phyloP scores from a whole-genome alignment of 1,284 basidiomycete species.

The Tylopilus orsonianus region DNA sequence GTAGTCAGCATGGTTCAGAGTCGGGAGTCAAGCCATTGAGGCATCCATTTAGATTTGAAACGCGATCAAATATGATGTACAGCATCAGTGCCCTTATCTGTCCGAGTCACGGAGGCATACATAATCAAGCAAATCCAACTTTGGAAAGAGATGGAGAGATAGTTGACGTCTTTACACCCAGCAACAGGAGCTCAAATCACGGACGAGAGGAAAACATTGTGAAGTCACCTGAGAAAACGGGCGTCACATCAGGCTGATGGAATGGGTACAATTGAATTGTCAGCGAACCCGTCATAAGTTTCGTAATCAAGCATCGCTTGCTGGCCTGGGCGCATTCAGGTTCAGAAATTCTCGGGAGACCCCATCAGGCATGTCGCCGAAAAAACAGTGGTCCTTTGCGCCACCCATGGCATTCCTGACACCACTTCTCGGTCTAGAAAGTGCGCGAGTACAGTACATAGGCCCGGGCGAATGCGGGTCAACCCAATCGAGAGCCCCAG shows the following conservation, averaged over 20 bases:
- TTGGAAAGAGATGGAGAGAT: not conserved
- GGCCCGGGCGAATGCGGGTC: not conserved
- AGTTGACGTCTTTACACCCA: not conserved
- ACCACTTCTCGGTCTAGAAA: too few species aligned
- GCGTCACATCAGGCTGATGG: not conserved
- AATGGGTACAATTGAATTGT: not conserved
- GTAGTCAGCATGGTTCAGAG: not conserved
- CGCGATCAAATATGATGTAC: conserved; percentile 1
- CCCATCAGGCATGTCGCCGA: not conserved
- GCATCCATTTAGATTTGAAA: conserved; percentile 1
- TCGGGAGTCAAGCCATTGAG: not conserved
- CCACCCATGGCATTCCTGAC: too few species aligned
- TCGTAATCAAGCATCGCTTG: conserved; percentile 3
- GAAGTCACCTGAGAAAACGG: not conserved
- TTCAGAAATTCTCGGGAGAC: conserved; percentile 1
- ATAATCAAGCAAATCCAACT: not conserved
- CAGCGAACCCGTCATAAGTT: not conserved
- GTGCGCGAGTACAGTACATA: too few species aligned
- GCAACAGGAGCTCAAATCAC: not conserved
- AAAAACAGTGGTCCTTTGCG: not conserved
- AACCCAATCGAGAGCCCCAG: not conserved
- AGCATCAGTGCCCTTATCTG: conserved; percentile 4
- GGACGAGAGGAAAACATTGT: not conserved
- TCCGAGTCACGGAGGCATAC: not conserved
- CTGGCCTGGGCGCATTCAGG: not conserved